Percentiles rank a stretch among this genome's conserved stretches.
Conservation (phyloP, 192 early-diverging fungal species). For the Chytriomyces hyalinus region DNA sequence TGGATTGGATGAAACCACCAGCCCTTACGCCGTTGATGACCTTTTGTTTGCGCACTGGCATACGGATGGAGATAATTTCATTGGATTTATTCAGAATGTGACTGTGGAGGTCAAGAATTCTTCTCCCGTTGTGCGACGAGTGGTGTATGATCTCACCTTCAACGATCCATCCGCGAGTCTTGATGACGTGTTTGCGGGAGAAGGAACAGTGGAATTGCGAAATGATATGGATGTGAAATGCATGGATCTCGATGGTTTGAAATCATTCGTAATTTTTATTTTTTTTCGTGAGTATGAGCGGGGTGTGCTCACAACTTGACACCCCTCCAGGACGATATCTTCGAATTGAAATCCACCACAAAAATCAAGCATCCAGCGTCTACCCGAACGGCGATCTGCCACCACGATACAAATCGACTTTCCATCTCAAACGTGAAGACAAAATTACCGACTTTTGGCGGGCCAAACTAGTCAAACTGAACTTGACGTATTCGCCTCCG, state of each 20-base stretch:
- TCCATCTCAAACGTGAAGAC: conserved; percentile 35
- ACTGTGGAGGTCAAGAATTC: conserved; percentile 22
- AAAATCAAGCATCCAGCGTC: not conserved
- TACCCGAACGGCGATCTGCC: conserved; percentile 41
- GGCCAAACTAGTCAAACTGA: conserved; percentile 4
- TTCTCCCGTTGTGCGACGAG: not conserved
- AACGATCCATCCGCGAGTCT: conserved; percentile 37
- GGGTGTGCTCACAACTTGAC: not conserved
- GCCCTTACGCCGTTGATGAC: conserved; percentile 6
- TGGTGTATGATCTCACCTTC: conserved; percentile 43
- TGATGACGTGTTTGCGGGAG: conserved; percentile 52
- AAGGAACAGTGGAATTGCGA: conserved; percentile 43
- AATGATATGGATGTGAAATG: conserved; percentile 49
- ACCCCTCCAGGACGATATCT: conserved; percentile 10
- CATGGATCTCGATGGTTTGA: conserved; percentile 41
- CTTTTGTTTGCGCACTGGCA: conserved; percentile 48
- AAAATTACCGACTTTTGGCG: conserved; percentile 38
- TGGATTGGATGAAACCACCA: conserved; percentile 6
- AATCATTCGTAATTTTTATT: not conserved
- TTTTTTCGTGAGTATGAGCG: not conserved
- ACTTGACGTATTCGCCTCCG: conserved; percentile 36
- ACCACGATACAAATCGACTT: conserved; percentile 37
- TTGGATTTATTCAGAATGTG: conserved; percentile 37
- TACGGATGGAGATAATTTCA: conserved; percentile 52
- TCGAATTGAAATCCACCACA: conserved; percentile 30